A percentile compares a stretch with the other conserved stretches of the same genome.
Conservation (phyloP, 2,329 filamentous ascomycete species). For the Cytospora piceicola region DNA sequence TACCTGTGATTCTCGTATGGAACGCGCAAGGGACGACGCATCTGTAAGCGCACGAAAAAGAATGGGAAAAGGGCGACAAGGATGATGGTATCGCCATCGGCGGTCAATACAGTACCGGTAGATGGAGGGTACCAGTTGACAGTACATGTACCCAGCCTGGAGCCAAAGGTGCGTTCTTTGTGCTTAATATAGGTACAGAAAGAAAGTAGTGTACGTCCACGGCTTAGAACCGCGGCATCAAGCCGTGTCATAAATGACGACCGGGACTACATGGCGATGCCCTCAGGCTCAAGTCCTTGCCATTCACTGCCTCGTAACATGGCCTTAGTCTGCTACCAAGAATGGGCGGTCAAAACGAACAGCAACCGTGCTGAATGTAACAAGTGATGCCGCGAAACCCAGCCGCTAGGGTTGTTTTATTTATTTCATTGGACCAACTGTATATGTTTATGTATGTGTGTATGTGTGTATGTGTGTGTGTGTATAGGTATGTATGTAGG, state of each 20-base stretch:
- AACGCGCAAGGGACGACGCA: conserved; percentile 8
- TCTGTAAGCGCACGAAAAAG: neutral
- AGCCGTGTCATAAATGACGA: neutral
- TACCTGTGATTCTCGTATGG: conserved; percentile 7
- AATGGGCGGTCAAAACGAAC: conserved; percentile 1
- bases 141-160: too few species aligned
- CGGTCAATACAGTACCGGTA: neutral
- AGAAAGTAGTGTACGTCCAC: neutral
- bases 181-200: neutral
- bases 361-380: neutral
- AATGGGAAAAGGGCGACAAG: neutral
- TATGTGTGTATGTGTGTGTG: too few species aligned
- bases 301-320: conserved; percentile 19
- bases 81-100: neutral
- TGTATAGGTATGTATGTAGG: too few species aligned
- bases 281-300: neutral
- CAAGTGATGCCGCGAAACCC: conserved; percentile 17
- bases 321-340: conserved; percentile 12
- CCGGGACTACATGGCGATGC: neutral
- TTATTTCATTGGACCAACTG: neutral
- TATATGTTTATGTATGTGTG: neutral
- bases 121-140: too few species aligned
- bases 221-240: neutral
- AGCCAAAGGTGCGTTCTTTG: too few species aligned
- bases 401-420: conserved; percentile 9